phyloP scores from a whole-genome alignment of 805 yeast species.

The Kluyveromyces dobzhanskii region DNA sequence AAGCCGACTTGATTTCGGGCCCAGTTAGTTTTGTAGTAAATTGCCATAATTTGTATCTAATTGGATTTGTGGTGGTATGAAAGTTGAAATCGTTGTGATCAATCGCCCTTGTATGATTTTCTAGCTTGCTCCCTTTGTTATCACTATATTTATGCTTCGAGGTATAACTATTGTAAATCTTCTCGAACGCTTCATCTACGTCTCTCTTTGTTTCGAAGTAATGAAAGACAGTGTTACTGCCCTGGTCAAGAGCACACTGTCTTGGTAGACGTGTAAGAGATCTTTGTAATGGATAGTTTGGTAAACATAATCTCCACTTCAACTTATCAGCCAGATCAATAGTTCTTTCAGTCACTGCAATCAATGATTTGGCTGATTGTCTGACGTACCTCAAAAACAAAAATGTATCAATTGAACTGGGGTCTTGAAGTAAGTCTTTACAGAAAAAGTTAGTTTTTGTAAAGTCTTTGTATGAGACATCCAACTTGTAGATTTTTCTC shows the following conservation, averaged over 20 bases:
- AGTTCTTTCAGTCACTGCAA: constrained; percentile 21
- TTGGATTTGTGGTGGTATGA: constrained; percentile 30
- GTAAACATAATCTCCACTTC: constrained; percentile 31
- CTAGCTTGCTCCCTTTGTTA: constrained; percentile 2
- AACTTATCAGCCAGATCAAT: constrained; percentile 15
- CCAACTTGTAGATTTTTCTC: constrained; percentile 27
- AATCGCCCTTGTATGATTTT: constrained; percentile 30
- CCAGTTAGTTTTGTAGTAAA: constrained; percentile 27
- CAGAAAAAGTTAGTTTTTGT: constrained; percentile 30
- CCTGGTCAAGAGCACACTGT: constrained; percentile 39
- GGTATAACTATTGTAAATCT: constrained; percentile 37
- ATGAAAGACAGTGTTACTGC: constrained; percentile 36
- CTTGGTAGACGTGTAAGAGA: constrained; percentile 35
- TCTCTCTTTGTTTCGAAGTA: constrained; percentile 36
- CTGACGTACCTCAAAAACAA: constrained; percentile 34
- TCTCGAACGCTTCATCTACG: constrained; percentile 39
- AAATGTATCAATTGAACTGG: constrained; percentile 32
- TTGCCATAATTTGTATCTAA: constrained; percentile 35
- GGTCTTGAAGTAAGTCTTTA: constrained; percentile 29
- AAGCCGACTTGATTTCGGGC: constrained; percentile 36
- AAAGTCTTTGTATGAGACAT: constrained; percentile 30
- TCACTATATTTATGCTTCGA: constrained; percentile 28
- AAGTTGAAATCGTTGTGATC: constrained; percentile 36
- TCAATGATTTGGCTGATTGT: constrained; percentile 33
- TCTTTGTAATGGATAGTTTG: constrained; percentile 34